These are phyloP conservation scores for Aureobasidium sp. DNA, from an alignment of 2,329 filamentous ascomycete genomes.

Conservation along the genomic window DNA sequence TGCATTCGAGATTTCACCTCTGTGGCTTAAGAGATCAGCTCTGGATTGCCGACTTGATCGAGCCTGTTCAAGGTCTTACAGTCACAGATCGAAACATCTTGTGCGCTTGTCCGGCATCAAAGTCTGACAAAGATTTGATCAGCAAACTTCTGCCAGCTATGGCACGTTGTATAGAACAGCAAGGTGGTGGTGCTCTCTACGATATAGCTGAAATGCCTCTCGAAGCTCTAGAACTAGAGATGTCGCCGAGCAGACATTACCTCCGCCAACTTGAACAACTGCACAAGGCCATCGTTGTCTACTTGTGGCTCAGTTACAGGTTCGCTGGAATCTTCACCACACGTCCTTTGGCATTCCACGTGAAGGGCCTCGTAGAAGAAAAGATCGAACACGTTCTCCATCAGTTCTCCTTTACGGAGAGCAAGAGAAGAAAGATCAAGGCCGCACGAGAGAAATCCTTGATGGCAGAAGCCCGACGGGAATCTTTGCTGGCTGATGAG, in stretches of 20 bases:
- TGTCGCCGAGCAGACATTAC: constrained; percentile 45
- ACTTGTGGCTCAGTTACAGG: constrained; percentile 89
- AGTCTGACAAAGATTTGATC: constrained; percentile 44
- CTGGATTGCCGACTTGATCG: constrained; percentile 65
- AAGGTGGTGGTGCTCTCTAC: constrained; percentile 60
- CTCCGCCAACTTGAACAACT: constrained; percentile 65
- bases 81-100: constrained; percentile 70
- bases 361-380: constrained; percentile 69
- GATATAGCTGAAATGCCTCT: constrained; percentile 65
- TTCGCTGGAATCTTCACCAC: constrained; percentile 74
- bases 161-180: constrained; percentile 62
- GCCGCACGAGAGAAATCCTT: constrained; percentile 24
- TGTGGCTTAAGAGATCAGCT: constrained; percentile 58
- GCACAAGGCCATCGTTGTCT: constrained; percentile 76
- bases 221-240: constrained; percentile 58
- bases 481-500: constrained; percentile 13
- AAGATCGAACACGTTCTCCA: constrained; percentile 60
- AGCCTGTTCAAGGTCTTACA: constrained; percentile 59
- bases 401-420: constrained; percentile 44
- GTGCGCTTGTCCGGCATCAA: constrained; percentile 59
- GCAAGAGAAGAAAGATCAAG: constrained; percentile 23
- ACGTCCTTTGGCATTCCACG: constrained; percentile 67
- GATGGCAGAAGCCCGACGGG: constrained; percentile 17
- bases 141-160: constrained; percentile 52
- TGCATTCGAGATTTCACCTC: constrained; percentile 63